Evolutionary conservation across 371 early-diverging fungal genomes (phyloP), one percentile per base, ranked within the genome.

Genomic region (Parasitella parasitica): DNA sequence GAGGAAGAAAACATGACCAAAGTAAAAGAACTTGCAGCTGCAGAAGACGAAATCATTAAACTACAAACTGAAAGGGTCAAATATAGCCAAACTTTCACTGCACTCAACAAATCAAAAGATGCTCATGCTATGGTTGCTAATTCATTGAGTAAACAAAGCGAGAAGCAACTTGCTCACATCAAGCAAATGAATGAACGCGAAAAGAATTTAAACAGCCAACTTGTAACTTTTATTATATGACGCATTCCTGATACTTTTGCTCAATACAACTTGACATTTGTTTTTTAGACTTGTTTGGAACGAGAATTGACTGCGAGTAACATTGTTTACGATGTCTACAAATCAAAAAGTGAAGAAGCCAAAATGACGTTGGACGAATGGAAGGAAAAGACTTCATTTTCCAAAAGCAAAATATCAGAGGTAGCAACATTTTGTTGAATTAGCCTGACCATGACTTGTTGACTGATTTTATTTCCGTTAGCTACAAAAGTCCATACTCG

Each of bases 1-100:
- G 92, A 94, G 66, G 91, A 91, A 58, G 91, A 91, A 56, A 89
- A 86, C 58, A 80, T 91, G 8, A 80, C 85, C 36, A 89, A 87
- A 59, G 90, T 91, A 3, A 77, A 90, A 55, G 87, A 89, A 59
- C 69, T 93, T 30, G 74, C 85, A 1, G 74, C 79, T 30, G 90
- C 89, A 69, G 90, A 93, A 68, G 93, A 94, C 52, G 86, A 89
- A 13, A 85, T 94, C 11, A 69, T 82, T 50, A 84, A 86, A 57
- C 67, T 94, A 11, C 72, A 89, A 27, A 86, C 91, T 2, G 96
- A 95, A 26, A 59, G 71, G 13, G 58, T 66, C 12, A 81, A 75
- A 59, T 81, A 67, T 55, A 75, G 69, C 34, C 76, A 78, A 26
- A 76, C 77, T 13, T 81, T 81, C 57, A 67, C 72, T 32, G 55